These are phyloP conservation scores for Camellia oleifera DNA, from an alignment of 179 eudicot species.

Conservation along the genomic window DNA sequence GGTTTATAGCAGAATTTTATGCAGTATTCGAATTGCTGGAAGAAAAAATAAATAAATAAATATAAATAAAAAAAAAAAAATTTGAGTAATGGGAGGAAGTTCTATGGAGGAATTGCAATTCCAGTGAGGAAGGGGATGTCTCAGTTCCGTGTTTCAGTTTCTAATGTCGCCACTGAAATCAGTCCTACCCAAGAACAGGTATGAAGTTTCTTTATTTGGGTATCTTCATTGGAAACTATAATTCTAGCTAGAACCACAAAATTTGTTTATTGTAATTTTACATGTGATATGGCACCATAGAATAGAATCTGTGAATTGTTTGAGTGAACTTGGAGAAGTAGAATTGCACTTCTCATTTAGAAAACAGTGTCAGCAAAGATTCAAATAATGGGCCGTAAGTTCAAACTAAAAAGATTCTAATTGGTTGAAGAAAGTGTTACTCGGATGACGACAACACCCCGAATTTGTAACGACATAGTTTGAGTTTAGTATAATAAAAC, in stretches of 20 bases:
- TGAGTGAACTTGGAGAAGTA: neutral
- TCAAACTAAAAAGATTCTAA: neutral
- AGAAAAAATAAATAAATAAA: no score
- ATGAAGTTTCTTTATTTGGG: neutral
- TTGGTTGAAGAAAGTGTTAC: neutral
- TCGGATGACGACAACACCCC: neutral
- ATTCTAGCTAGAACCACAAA: neutral
- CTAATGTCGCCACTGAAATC: slow-evolving; percentile 77
- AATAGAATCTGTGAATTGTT: neutral
- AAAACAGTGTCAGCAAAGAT: neutral
- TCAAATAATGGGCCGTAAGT: neutral
- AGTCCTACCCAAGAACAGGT: slow-evolving; percentile 62
- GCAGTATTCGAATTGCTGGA: neutral
- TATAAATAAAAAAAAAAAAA: slow-evolving; percentile 1
- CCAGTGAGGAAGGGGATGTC: slow-evolving; percentile 52
- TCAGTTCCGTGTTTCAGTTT: slow-evolving; percentile 47
- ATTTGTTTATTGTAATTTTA: neutral
- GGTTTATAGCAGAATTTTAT: slow-evolving; percentile 6
- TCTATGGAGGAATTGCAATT: slow-evolving; percentile 63
- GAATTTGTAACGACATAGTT: neutral
- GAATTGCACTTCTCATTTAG: neutral
- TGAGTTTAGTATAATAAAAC: neutral
- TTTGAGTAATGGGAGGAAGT: slow-evolving; percentile 53
- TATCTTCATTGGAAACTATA: neutral
- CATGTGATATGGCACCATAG: no score